Base-by-base conservation (phyloP, 192 early-diverging fungal species). In the Backusella tuberculispora region DNA sequence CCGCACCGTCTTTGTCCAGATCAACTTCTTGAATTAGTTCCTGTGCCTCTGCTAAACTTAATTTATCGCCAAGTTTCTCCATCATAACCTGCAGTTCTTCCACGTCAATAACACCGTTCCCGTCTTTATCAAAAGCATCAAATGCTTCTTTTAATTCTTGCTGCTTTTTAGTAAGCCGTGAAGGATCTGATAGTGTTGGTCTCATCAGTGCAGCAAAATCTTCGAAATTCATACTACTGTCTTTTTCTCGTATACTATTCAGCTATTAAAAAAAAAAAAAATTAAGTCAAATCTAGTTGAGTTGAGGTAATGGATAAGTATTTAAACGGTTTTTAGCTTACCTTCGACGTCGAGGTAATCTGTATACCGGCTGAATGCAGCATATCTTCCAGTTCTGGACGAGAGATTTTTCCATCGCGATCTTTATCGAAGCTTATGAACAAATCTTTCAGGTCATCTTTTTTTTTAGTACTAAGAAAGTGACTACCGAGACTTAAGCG, bases 181-280 rank as follows among this genome's bases (percentile, higher is more conserved):
- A 10, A 8, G 68, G 76, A 2, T 66, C 64, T 10, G 53, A 50
- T n/a, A 79, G 68, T 3, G 81, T 78, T 4, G 81, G 75, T 60
- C 64, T 63, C 91, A 92, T 91, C 40, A 92, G 83, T 19, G 73
- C 45, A 48, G 82, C 80, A 78, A 92, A 93, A 74, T 89, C 85
- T 6, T 90, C 83, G 73, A 85, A 85, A 41, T 79, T 83, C 41
- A 93, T 82, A 38, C 82, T 66, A 40, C 65, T 83, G 15, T 90
- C 89, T 66, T 92, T 88, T 0, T 83, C 85, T 68, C 92, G 86
- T 37, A 69, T 10, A 3, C 69, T 67, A 4, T 24, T 42, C 1
- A 60, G n/a, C 73, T 74, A 42, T 17, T 21, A 34, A 41, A 46
- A 26, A 42, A 37, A 46, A 10, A 71, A 29, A 71, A 46, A 13